Base-by-base conservation (phyloP, 148 eudicot genomes). In the Cornus kousa region DNA sequence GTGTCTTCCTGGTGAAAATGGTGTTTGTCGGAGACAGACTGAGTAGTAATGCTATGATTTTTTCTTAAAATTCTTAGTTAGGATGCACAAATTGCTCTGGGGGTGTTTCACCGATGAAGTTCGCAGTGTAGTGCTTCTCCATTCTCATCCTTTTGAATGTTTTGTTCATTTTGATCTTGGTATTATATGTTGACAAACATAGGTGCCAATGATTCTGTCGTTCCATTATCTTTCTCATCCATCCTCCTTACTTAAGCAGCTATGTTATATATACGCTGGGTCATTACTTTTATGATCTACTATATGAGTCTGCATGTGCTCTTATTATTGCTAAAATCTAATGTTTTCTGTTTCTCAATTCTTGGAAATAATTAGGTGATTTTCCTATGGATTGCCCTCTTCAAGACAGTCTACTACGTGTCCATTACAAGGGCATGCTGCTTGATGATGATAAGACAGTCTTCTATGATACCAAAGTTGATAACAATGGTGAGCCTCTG, bases 331-430 rank as follows among this genome's bases (percentile, higher is more conserved):
- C 35, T 60, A 59, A 64, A 57, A 57, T 50, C 24, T 74, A 53
- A 80, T 69, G 57, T 71, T 74, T 24, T 28, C 50, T 70, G 14
- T 53, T 79, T 70, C 74, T 35, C 48, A 14, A 23, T 68, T 69
- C 24, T 78, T 13, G 79, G 76, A 48, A 77, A 86, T 71, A 40
- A 79, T 43, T 85, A 93, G 99, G 99, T 83, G 99, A 96, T 75
- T 96, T 96, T 88, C 99, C 99, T 66, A 96, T 96, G 99, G 98
- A 96, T 82, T 96, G 99, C 88, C 99, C 99, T 64, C 99, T 96
- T 83, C 99, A 91, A 60, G 99, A 96, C 79, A 96, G 99, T 87
- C 89, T 83, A 71, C 85, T 96, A 72, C 89, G 85, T 78, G 92
- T 96, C 32, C 98, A 96, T 82, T 96, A 89, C 87, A 92, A 89